phyloP scores from a whole-genome alignment of 768 basidiomycete genomes.

The Pleurotus pulmonarius region DNA sequence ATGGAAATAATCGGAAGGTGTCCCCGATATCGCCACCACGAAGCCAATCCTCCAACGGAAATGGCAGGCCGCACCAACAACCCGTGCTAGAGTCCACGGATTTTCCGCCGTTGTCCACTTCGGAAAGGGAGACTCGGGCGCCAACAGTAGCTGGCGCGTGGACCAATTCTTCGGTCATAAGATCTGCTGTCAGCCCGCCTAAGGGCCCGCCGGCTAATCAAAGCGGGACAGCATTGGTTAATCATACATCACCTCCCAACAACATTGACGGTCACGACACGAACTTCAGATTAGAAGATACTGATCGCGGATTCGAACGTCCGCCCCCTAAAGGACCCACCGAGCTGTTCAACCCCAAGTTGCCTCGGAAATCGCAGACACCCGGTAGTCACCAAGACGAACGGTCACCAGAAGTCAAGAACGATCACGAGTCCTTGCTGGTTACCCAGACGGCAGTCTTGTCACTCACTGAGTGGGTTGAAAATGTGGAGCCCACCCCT shows the following conservation, averaged over 20 bases:
- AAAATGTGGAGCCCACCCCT: no score
- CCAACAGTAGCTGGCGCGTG: constrained; percentile 65
- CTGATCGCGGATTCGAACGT: constrained; percentile 43
- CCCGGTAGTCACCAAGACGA: constrained; percentile 7
- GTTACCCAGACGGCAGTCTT: constrained; percentile 23
- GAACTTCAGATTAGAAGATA: constrained; percentile 36
- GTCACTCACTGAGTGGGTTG: neutral
- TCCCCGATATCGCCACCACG: constrained; percentile 39
- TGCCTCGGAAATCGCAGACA: constrained; percentile 17
- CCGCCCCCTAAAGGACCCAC: constrained; percentile 41
- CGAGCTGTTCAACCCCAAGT: constrained; percentile 34
- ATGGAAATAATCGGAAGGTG: constrained; percentile 32
- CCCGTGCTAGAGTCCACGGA: constrained; percentile 52
- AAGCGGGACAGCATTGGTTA: constrained; percentile 29
- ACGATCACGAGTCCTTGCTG: constrained; percentile 30
- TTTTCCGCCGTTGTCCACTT: constrained; percentile 54
- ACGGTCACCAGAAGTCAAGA: constrained; percentile 24
- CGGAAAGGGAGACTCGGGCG: constrained; percentile 45
- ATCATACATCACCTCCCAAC: constrained; percentile 24
- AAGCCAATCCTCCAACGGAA: constrained; percentile 26
- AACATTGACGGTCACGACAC: constrained; percentile 15
- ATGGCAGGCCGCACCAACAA: constrained; percentile 23
- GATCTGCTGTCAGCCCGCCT: constrained; percentile 45
- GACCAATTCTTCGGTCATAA: constrained; percentile 52
- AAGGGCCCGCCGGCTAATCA: constrained; percentile 21